Base-by-base conservation (phyloP, 352 stramenopile genomes). In the Phytophthora pluvialis region DNA sequence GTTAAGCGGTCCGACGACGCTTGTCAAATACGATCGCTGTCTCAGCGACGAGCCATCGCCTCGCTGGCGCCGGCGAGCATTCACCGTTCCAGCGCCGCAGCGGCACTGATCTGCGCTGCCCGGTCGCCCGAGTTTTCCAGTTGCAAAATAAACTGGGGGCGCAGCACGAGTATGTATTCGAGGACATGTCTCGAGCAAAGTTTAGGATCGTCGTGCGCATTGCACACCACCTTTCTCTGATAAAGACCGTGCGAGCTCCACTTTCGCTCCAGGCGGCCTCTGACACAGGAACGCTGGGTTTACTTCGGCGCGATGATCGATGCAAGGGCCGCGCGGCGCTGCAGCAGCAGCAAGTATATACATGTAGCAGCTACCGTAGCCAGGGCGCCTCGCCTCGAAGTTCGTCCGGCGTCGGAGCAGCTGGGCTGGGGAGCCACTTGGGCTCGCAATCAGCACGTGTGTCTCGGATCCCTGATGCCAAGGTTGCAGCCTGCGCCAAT, bases 1-100 rank as follows among this genome's bases (percentile, higher is more conserved):
- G 36, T 58, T 58, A 64, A 64, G 58, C 48, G 49, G 48, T 62
- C 59, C 60, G 58, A 66, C 47, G 58, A 66, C 58, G 58, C 42
- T 60, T 66, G 48, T 60, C 48, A 60, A 66, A 59, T 60, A 40
- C 28, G 26, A 39, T 51, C 21, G 39, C 29, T 60, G 42, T 66
- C 49, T 35, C 48, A 60, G 58, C 21, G 36, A 16, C 15, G 16
- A 42, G n/a, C 40, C 49, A 57, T 47, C 49, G 33, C 12, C 25
- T 57, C 49, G 21, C n/a, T n/a, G 7, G 31, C 39, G 54, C 29
- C 32, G 40, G n/a, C 31, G 42, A 53, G 53, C 42, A 51, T 44
- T 60, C 40, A 43, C 26, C 16, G 15, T 38, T 45, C 33, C 35
- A 45, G 45, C 21, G 21, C 21, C 21, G 21, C 21, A 21, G 21